phyloP scores from a whole-genome alignment of 1,284 basidiomycete species.

The Crocinoboletus sp. region DNA sequence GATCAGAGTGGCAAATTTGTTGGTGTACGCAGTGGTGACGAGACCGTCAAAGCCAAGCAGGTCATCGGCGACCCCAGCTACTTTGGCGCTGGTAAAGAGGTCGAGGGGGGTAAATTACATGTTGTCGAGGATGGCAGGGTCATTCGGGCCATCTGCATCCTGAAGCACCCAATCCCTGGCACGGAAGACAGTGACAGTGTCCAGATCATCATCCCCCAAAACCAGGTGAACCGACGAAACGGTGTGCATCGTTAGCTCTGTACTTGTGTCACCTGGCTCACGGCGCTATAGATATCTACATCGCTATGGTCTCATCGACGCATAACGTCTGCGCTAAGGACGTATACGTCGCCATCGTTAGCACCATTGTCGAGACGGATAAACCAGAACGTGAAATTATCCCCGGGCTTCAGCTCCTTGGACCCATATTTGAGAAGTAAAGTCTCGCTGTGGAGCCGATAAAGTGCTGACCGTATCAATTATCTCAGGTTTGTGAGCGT shows the following conservation, averaged over 20 bases:
- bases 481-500: conserved; percentile 84
- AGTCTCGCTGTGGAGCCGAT: neutral
- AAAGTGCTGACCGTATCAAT: conserved; percentile 8
- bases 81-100: conserved; percentile 72
- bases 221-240: conserved; percentile 93
- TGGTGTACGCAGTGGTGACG: conserved; percentile 86
- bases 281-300: conserved; percentile 83
- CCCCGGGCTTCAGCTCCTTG: conserved; percentile 90
- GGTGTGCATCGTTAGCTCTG: conserved; percentile 49
- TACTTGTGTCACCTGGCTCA: conserved; percentile 5
- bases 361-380: conserved; percentile 96
- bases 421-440: conserved; percentile 93
- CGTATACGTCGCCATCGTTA: conserved; percentile 95
- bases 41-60: conserved; percentile 97
- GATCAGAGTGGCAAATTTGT: conserved; percentile 86
- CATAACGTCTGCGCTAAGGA: conserved; percentile 98
- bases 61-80: conserved; percentile 99
- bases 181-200: conserved; percentile 94
- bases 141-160: conserved; percentile 94
- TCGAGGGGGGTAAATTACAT: conserved; percentile 73
- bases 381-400: conserved; percentile 91
- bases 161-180: conserved; percentile 98
- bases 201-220: conserved; percentile 99
- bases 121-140: conserved; percentile 95
- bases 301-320: conserved; percentile 94